Evolutionary conservation across 192 early-diverging fungal species (phyloP).

Genomic region (Chytriomyces sp.): DNA sequence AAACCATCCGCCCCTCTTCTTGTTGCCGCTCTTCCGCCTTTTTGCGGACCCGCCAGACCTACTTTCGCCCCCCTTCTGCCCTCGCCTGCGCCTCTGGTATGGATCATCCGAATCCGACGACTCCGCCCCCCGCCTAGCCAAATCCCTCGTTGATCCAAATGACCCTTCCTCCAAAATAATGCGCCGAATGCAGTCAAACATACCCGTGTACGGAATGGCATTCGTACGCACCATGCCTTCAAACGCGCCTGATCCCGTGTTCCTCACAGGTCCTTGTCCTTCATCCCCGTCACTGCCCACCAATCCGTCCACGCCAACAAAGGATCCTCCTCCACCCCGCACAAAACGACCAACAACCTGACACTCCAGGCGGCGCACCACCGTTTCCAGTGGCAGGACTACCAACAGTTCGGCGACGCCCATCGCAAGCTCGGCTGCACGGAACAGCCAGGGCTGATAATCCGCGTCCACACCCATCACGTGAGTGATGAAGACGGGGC

Average conservation of each 20-base stretch:
- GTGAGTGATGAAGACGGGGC: constrained; percentile 67
- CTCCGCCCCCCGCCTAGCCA: neutral
- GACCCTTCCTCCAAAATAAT: constrained; percentile 56
- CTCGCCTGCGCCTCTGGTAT: too few relatives aligned
- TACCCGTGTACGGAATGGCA: constrained; percentile 51
- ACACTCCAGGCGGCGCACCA: constrained; percentile 79
- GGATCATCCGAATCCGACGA: neutral
- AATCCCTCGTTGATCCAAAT: neutral
- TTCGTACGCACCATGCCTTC: constrained; percentile 40
- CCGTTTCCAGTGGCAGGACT: constrained; percentile 84
- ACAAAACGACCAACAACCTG: constrained; percentile 53
- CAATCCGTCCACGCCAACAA: neutral
- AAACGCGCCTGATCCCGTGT: constrained; percentile 30
- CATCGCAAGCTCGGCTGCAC: constrained; percentile 57
- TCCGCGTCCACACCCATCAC: constrained; percentile 54
- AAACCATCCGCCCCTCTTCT: constrained; percentile 22
- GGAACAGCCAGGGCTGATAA: constrained; percentile 28
- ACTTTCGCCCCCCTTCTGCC: neutral
- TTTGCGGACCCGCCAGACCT: neutral
- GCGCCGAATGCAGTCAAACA: constrained; percentile 44
- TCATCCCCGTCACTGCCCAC: neutral
- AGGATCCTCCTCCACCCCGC: neutral
- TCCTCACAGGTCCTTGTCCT: neutral
- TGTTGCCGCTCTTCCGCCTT: neutral
- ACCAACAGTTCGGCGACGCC: constrained; percentile 72